Base-by-base conservation (phyloP, 192 early-diverging fungal species). In the Rhizophagus prolifer region DNA sequence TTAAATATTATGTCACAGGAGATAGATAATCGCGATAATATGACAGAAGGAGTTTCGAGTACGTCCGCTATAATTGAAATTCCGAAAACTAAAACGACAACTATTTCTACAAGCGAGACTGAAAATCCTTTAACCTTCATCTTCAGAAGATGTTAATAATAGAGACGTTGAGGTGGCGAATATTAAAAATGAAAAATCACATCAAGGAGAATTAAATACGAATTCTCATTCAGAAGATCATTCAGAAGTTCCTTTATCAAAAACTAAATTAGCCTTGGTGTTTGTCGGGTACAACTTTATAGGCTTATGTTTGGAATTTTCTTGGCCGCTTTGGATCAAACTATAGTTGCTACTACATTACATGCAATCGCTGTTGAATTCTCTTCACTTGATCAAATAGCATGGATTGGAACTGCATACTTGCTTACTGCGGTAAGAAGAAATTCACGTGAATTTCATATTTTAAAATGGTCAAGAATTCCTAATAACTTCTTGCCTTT, bases 361-460 rank as follows among this genome's bases (percentile, higher is more conserved):
- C 84, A 88, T 16, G 82, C 77, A 0, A 96, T 98, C 72, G 88
- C 90, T 19, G 77, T 83, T 31, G 90, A 95, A 36, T 92, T 97
- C 58, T 74, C 85, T 7, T 83, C 87, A 12, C 82, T 91, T 30
- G 86, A 85, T 50, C 81, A 85, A 63, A 89, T 94, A 62, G 81
- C 91, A 14, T 98, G 96, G 96, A 88, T 98, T 54, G 91, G 91
- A 14, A 91, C 87, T 21, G 82, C 87, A 30, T 95, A 94, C 69
- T 85, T 95, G 9, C 82, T 94, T 46, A 84, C 88, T 25, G 61
- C 62, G 44, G 72, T 74, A 74, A 26, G 47, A 46, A 59, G 23
- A 2, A 31, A 30, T 16, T 34, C n/a, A 59, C 30, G 14, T 30
- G 8, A 72, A 31, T 12, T 64, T 7, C 14, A 30, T 30, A 13